Conservation (phyloP, 1,139 yeast genomes). For the Scheffersomyces parashehatae region DNA sequence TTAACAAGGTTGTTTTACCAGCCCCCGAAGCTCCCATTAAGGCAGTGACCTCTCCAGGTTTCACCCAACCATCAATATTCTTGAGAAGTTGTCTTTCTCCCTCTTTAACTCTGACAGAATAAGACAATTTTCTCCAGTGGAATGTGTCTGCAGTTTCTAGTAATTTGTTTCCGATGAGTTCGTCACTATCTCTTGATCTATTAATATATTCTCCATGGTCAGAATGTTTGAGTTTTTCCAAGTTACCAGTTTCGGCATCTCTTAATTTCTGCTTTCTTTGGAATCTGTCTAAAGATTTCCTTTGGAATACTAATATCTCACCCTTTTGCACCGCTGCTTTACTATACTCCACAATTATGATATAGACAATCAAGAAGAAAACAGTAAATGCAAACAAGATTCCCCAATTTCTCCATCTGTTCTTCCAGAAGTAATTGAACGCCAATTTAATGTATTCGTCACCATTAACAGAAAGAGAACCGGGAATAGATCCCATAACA, state of each 20-base stretch:
- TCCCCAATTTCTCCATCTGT: conserved; percentile 56
- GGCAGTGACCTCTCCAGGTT: conserved; percentile 20
- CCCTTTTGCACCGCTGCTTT: conserved; percentile 41
- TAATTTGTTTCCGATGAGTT: conserved; percentile 1
- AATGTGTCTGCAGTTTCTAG: conserved; percentile 9
- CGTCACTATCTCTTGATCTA: neutral
- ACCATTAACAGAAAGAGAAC: conserved; percentile 44
- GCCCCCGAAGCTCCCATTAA: conserved; percentile 16
- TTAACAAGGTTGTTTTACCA: conserved; percentile 14
- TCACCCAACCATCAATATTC: conserved; percentile 20
- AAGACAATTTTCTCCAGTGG: conserved; percentile 20
- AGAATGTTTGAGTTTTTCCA: conserved; percentile 1
- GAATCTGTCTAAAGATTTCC: conserved; percentile 19
- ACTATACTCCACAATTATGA: conserved; percentile 38
- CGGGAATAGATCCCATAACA: conserved; percentile 36
- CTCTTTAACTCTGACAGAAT: conserved; percentile 16
- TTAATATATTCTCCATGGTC: conserved; percentile 2
- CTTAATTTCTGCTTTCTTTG: conserved; percentile 10
- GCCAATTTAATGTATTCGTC: conserved; percentile 39
- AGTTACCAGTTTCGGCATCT: conserved; percentile 2
- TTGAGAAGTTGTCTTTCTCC: conserved; percentile 19
- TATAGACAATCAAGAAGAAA: conserved; percentile 34
- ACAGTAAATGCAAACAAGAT: conserved; percentile 43
- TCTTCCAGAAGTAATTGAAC: conserved; percentile 36
- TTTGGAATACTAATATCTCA: conserved; percentile 40